A percentile compares a stretch with the other conserved stretches of the same genome.
phyloP scores from a whole-genome alignment of 345 rosid species.

The Pistacia atlantica region DNA sequence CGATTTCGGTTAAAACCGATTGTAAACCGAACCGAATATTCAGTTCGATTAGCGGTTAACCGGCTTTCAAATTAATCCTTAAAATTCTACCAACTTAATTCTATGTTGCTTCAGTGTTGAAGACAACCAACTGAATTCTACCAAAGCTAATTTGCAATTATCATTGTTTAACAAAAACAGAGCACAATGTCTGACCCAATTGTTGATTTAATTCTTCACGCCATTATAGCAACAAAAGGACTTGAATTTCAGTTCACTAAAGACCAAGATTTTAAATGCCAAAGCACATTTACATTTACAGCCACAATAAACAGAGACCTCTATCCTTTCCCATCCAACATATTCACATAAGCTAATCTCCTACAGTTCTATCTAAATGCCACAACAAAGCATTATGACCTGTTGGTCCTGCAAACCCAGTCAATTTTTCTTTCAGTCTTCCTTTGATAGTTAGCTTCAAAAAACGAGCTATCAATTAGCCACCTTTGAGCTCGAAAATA shows the following conservation, averaged over 20 bases:
- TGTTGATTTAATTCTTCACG: too few species aligned
- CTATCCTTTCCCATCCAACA: conserved; percentile 11
- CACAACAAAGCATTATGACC: conserved; percentile 12
- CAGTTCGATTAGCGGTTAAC: too few species aligned
- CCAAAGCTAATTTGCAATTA: too few species aligned
- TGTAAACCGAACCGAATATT: too few species aligned
- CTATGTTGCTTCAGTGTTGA: too few species aligned
- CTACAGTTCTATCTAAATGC: conserved; percentile 20
- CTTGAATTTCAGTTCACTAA: conserved; percentile 8
- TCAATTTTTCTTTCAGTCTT: conserved; percentile 1
- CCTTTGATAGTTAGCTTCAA: conserved; percentile 41
- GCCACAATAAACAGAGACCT: conserved; percentile 15
- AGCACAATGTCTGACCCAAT: too few species aligned
- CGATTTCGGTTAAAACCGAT: too few species aligned
- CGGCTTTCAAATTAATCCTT: too few species aligned
- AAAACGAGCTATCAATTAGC: conserved; percentile 41
- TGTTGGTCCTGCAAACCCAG: conserved; percentile 20
- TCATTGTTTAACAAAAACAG: too few species aligned
- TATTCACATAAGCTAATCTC: conserved; percentile 34
- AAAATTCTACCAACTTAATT: too few species aligned
- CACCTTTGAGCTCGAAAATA: conserved; percentile 21
- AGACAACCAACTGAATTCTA: too few species aligned
- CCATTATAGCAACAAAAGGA: background rate
- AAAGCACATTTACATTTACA: conserved; percentile 18
- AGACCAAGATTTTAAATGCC: conserved; percentile 23